A percentile compares a stretch with the other conserved stretches of the same genome.
phyloP scores from a whole-genome alignment of 2,329 filamentous ascomycete genomes.

The Zymoseptoria crescenta region DNA sequence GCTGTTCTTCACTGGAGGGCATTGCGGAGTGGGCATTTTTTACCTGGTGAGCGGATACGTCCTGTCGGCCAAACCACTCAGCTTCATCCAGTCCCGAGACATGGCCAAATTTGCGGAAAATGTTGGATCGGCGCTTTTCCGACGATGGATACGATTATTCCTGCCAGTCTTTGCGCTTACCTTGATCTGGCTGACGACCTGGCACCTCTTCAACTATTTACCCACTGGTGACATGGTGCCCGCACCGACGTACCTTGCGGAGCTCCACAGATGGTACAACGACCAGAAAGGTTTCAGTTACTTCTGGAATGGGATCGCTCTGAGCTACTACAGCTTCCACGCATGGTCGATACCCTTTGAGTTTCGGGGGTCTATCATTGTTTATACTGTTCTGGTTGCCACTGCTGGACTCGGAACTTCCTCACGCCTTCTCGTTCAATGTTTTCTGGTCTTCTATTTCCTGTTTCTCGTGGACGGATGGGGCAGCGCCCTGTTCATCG shows the following conservation, averaged over 20 bases:
- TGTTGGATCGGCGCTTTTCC: slow-evolving; percentile 42
- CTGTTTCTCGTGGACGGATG: slow-evolving; percentile 59
- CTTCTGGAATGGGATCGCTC: neutral
- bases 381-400: slow-evolving; percentile 51
- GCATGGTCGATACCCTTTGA: slow-evolving; percentile 58
- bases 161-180: slow-evolving; percentile 48
- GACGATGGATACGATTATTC: slow-evolving; percentile 43
- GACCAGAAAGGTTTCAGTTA: slow-evolving; percentile 31
- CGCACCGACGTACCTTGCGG: slow-evolving; percentile 4
- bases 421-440: slow-evolving; percentile 16
- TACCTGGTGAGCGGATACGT: slow-evolving; percentile 48
- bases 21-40: slow-evolving; percentile 48
- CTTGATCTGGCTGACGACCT: slow-evolving; percentile 46
- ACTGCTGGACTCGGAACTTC: slow-evolving; percentile 47
- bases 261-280: slow-evolving; percentile 42
- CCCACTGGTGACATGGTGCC: slow-evolving; percentile 29
- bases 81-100: slow-evolving; percentile 23
- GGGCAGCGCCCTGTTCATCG: slow-evolving; percentile 52
- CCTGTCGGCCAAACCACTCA: slow-evolving; percentile 39
- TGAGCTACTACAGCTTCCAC: slow-evolving; percentile 49
- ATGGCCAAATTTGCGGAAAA: slow-evolving; percentile 30
- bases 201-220: slow-evolving; percentile 47
- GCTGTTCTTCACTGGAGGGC: slow-evolving; percentile 52
- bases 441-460: slow-evolving; percentile 52
- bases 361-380: slow-evolving; percentile 54